Evolutionary conservation across 768 basidiomycete species (phyloP), one percentile per base, ranked within the genome.

Genomic region (Kwoniella newhampshirensis): DNA sequence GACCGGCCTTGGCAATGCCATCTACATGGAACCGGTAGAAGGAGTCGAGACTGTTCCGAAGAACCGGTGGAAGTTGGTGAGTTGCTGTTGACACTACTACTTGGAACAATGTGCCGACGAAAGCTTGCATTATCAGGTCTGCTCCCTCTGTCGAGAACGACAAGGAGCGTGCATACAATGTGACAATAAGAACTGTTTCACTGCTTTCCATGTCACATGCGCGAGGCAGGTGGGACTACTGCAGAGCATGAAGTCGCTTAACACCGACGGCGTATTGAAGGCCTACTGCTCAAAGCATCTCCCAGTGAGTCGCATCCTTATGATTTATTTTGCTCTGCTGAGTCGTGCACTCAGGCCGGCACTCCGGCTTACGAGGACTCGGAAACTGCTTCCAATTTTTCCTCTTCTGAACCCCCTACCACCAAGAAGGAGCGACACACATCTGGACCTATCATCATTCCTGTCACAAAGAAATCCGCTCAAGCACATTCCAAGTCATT

Each of bases 11-110:
- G 86, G 86, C 18, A 98, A 98, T 74, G 87, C 91, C 40, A 87
- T 91, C 11, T 96, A 97, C 73, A 98, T 98, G 96, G 96, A 99
- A 69, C 96, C 96, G 11, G 86, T 99, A 26, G 89, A 90, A 2
- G 90, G 89, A 3, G 82, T 91, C 0, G 90, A 97, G 48, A 83
- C 80, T 60, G 88, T 99, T 43, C 85, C 87, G 1, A 97, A 92
- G 72, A 86, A 85, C 66, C 81, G 94, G 8, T 97, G 93, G 94
- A 96, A 87, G 76, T 81, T 99, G 67, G 93, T 96, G 55, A 68
- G 90, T 75, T 32, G 37, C 35, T 43, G n/a, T n/a, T n/a, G n/a
- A n/a, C n/a, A n/a, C n/a, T n/a, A n/a, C n/a, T n/a, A n/a, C n/a
- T n/a, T n/a, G n/a, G n/a, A n/a, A n/a, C n/a, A n/a, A n/a, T n/a